phyloP scores from a whole-genome alignment of 202 grass and related monocot species.

The Saccharum hybrid region DNA sequence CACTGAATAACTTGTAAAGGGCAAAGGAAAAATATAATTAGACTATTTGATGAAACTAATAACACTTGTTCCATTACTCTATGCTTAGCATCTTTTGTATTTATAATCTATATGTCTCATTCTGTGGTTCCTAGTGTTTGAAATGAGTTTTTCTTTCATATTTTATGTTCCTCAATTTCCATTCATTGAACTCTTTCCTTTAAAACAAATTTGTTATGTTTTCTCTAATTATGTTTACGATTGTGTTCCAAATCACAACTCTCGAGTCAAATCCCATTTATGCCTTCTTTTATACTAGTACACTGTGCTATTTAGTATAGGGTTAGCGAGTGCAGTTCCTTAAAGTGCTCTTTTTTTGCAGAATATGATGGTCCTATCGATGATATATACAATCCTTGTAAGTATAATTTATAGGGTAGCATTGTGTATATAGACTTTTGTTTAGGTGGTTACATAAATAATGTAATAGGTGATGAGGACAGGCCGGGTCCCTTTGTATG shows the following conservation, averaged over 20 bases:
- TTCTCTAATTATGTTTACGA: background rate
- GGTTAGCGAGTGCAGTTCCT: too few relatives aligned
- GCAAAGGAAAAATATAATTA: background rate
- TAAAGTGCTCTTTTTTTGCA: too few relatives aligned
- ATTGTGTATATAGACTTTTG: background rate
- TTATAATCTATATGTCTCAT: background rate
- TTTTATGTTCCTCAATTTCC: background rate
- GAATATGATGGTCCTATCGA: too few relatives aligned
- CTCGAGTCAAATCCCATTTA: too few relatives aligned
- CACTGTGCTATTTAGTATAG: too few relatives aligned
- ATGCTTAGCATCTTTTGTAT: constrained; percentile 1
- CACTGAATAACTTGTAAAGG: background rate
- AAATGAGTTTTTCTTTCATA: background rate
- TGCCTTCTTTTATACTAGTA: too few relatives aligned
- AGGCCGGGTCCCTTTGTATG: background rate
- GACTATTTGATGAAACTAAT: background rate
- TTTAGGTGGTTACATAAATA: background rate
- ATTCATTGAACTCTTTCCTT: background rate
- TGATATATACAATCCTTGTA: too few relatives aligned
- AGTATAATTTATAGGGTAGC: background rate
- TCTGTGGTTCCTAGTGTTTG: background rate
- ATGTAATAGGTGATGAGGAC: background rate
- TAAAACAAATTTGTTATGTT: background rate
- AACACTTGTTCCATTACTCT: background rate
- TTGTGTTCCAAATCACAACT: too few relatives aligned